Evolutionary conservation across 192 early-diverging fungal species (phyloP).

Genomic region (Cetraspora pellucida): DNA sequence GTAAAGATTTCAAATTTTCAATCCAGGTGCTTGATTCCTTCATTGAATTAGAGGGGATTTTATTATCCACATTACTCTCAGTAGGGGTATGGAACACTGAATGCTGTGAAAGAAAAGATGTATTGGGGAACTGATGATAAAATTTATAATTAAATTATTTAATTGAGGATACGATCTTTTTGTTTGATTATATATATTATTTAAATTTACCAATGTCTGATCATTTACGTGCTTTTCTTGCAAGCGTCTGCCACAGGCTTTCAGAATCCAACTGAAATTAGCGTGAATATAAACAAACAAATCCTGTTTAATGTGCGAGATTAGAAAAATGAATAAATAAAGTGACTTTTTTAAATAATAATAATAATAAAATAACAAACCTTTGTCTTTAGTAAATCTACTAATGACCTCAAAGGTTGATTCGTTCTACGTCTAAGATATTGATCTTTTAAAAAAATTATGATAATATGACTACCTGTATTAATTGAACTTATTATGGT

Average conservation of each 20-base stretch:
- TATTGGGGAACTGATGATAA: not conserved
- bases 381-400: constrained; percentile 53
- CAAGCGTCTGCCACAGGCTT: constrained; percentile 53
- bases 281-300: constrained; percentile 64
- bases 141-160: too few species aligned
- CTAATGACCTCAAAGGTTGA: constrained; percentile 52
- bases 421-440: constrained; percentile 54
- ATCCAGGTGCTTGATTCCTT: not conserved
- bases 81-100: not conserved
- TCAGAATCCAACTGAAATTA: constrained; percentile 63
- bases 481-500: not conserved
- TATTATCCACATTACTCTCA: not conserved
- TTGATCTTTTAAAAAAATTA: constrained; percentile 44
- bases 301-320: constrained; percentile 44
- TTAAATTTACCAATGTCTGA: constrained; percentile 47
- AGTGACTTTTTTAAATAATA: not conserved
- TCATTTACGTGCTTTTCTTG: constrained; percentile 56
- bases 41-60: not conserved
- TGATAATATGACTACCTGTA: not conserved
- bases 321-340: not conserved
- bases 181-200: not conserved
- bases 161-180: too few species aligned
- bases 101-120: not conserved
- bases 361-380: constrained; percentile 33
- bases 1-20: constrained; percentile 11